Evolutionary conservation across 441 rosid genomes (phyloP).

Genomic region (Populus tomentosa): DNA sequence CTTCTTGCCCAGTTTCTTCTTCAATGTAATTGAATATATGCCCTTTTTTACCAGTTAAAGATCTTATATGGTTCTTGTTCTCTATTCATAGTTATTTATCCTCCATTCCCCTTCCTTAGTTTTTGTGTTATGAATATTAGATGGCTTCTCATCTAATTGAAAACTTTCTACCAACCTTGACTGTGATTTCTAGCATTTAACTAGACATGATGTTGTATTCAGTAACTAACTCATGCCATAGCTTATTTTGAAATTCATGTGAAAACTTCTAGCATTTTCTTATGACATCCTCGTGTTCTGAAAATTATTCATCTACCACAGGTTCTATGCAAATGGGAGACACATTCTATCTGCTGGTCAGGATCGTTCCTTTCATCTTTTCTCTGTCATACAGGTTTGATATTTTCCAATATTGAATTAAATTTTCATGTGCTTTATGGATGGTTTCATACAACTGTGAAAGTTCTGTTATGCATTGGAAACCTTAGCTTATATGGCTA

Average conservation of each 20-base stretch:
- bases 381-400: conserved; percentile 84
- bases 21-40: background rate
- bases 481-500: background rate
- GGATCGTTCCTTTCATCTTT: conserved; percentile 95
- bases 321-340: conserved; percentile 97
- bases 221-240: background rate
- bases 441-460: conserved; percentile 3
- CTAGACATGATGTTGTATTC: background rate
- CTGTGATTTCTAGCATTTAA: background rate
- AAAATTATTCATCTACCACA: conserved; percentile 18
- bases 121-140: background rate
- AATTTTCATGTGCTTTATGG: background rate
- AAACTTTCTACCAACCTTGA: background rate
- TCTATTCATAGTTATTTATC: background rate
- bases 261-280: background rate
- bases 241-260: background rate
- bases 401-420: background rate
- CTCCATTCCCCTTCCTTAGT: background rate
- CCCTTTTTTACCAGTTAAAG: background rate
- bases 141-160: background rate
- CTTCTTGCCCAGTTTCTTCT: background rate
- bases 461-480: conserved; percentile 2
- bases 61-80: background rate
- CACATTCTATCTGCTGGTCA: conserved; percentile 98
- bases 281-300: background rate